These are phyloP conservation scores for Fusarium tanahbumbuense DNA, from an alignment of 2,329 filamentous ascomycete genomes.

Conservation along the genomic window DNA sequence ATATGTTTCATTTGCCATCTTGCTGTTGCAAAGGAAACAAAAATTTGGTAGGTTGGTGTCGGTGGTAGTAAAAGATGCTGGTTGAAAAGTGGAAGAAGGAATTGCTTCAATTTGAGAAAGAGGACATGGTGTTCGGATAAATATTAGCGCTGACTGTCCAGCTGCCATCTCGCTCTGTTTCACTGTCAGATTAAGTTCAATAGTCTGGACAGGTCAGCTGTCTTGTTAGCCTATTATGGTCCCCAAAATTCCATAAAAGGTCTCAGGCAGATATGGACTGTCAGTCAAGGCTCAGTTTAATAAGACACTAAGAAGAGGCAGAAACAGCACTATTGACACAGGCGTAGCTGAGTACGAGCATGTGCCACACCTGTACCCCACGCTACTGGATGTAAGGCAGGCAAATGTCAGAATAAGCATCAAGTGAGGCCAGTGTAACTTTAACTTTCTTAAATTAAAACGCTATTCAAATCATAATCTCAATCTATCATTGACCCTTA, in stretches of 20 bases:
- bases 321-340: not conserved
- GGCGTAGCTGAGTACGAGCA: not conserved
- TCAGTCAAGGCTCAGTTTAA: not conserved
- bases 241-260: too few relatives aligned
- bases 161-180: not conserved
- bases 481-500: conserved; percentile 5
- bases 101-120: not conserved
- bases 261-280: not conserved
- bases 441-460: conserved; percentile 1
- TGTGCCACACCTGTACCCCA: not conserved
- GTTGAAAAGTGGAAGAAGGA: not conserved
- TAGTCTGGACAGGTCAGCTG: not conserved
- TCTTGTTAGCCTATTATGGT: not conserved
- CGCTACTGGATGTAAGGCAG: too few relatives aligned
- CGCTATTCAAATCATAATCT: not conserved
- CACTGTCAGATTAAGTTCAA: not conserved
- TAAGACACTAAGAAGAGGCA: not conserved
- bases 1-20: not conserved
- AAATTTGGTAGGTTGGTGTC: not conserved
- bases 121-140: not conserved
- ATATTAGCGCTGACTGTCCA: not conserved
- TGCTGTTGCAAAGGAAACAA: not conserved
- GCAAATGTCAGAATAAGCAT: not conserved
- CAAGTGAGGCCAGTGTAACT: not conserved
- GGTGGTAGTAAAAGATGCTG: not conserved